Evolutionary conservation across 208 protist species (phyloP).

Genomic region (Acanthamoeba healyi): DNA sequence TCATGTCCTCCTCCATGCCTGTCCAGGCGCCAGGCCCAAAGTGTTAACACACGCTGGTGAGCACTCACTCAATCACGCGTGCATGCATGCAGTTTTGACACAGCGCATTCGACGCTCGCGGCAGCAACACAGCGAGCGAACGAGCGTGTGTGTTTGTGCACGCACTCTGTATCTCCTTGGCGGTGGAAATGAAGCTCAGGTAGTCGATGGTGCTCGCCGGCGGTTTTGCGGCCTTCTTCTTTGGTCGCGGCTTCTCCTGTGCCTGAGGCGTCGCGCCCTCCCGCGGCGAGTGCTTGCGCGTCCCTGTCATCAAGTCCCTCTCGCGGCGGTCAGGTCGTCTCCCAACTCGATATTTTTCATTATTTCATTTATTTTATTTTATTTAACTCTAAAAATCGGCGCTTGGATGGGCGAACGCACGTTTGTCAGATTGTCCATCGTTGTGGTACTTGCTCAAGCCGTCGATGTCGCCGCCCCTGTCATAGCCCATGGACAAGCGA

Average conservation of each 20-base stretch:
- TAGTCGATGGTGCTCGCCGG: slow-evolving; percentile 23
- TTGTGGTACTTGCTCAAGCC: background rate
- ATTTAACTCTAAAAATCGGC: too few species aligned
- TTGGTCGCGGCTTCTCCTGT: background rate
- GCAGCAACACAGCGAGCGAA: too few species aligned
- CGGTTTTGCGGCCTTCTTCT: background rate
- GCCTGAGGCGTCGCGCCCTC: too few species aligned
- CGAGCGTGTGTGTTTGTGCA: too few species aligned
- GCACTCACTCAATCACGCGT: too few species aligned
- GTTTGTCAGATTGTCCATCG: background rate
- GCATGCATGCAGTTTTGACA: too few species aligned
- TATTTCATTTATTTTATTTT: background rate
- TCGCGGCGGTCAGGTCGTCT: too few species aligned
- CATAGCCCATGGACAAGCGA: too few species aligned
- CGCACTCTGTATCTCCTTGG: background rate
- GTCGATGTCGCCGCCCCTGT: background rate
- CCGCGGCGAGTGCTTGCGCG: background rate
- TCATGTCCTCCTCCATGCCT: slow-evolving; percentile 53
- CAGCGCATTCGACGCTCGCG: too few species aligned
- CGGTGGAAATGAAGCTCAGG: background rate
- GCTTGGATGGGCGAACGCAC: too few species aligned
- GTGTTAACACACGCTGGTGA: too few species aligned
- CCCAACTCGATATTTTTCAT: background rate
- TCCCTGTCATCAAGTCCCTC: background rate
- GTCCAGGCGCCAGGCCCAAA: too few species aligned